Evolutionary conservation across 78 protist species (phyloP).

Genomic region (Speleostelium caveatum): DNA sequence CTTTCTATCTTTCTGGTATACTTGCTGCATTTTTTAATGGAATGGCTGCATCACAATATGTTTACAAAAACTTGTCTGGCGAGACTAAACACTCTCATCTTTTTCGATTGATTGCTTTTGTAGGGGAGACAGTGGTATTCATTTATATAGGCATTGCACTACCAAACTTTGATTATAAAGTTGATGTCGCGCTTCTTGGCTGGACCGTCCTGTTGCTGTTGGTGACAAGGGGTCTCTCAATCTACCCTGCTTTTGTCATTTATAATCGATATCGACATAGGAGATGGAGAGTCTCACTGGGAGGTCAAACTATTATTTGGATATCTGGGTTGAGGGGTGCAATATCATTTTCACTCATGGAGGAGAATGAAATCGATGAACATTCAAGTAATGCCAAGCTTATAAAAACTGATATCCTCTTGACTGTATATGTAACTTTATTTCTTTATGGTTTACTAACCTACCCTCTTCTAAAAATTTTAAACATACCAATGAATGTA

Average conservation of each 20-base stretch:
- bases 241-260: slow-evolving; percentile 11
- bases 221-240: slow-evolving; percentile 7
- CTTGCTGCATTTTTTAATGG: slow-evolving; percentile 58
- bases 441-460: slow-evolving; percentile 30
- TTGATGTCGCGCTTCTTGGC: background rate
- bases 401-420: slow-evolving; percentile 1
- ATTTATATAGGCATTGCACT: slow-evolving; percentile 45
- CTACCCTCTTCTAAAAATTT: slow-evolving; percentile 29
- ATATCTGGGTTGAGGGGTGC: slow-evolving; percentile 93
- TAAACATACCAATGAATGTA: no score
- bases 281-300: background rate
- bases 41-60: slow-evolving; percentile 9
- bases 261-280: background rate
- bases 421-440: slow-evolving; percentile 19
- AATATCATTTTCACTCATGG: slow-evolving; percentile 88
- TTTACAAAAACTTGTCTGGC: slow-evolving; percentile 14
- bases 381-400: background rate
- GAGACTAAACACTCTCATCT: slow-evolving; percentile 32
- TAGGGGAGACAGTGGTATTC: slow-evolving; percentile 44
- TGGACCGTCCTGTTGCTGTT: slow-evolving; percentile 27
- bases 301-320: slow-evolving; percentile 72
- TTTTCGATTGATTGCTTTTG: slow-evolving; percentile 14
- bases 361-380: background rate
- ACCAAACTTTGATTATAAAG: slow-evolving; percentile 6
- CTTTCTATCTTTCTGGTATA: slow-evolving; percentile 48